phyloP scores from a whole-genome alignment of 2,329 filamentous ascomycete genomes.

The Pseudopithomyces maydicus region DNA sequence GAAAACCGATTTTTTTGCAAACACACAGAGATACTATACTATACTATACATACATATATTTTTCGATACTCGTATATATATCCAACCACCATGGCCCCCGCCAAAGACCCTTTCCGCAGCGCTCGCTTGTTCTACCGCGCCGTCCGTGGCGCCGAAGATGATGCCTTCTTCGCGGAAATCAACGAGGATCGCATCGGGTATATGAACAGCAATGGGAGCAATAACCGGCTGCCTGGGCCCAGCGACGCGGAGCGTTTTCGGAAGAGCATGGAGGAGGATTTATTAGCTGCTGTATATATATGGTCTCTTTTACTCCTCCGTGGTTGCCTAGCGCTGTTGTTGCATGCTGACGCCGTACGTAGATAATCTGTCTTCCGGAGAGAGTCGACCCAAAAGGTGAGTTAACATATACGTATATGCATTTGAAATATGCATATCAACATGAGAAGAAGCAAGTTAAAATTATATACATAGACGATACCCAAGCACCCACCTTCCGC shows the following conservation, averaged over 20 bases:
- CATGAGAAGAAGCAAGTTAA: too few relatives aligned
- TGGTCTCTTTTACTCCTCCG: too few relatives aligned
- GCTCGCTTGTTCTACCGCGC: constrained; percentile 31
- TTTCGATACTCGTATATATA: too few relatives aligned
- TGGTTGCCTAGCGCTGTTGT: not conserved
- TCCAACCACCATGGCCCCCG: not conserved
- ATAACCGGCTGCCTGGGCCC: constrained; percentile 22
- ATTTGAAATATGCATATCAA: too few relatives aligned
- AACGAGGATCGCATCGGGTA: constrained; percentile 29
- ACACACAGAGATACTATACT: too few relatives aligned
- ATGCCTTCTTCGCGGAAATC: constrained; percentile 29
- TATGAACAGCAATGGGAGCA: constrained; percentile 29
- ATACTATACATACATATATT: too few relatives aligned
- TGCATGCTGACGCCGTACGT: not conserved
- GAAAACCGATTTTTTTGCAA: too few relatives aligned
- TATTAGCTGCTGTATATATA: constrained; percentile 28
- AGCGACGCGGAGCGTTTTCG: constrained; percentile 21
- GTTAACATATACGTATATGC: too few relatives aligned
- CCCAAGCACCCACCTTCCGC: not conserved
- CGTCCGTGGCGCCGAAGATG: constrained; percentile 24
- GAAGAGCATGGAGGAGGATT: constrained; percentile 21
- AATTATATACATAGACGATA: too few relatives aligned
- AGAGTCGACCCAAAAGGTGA: not conserved
- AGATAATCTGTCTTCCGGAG: constrained; percentile 4
- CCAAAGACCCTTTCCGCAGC: constrained; percentile 26